Percentiles rank a stretch among this genome's conserved stretches.
Conservation (phyloP, 1,139 yeast species). For the Lodderomyces margitis region DNA sequence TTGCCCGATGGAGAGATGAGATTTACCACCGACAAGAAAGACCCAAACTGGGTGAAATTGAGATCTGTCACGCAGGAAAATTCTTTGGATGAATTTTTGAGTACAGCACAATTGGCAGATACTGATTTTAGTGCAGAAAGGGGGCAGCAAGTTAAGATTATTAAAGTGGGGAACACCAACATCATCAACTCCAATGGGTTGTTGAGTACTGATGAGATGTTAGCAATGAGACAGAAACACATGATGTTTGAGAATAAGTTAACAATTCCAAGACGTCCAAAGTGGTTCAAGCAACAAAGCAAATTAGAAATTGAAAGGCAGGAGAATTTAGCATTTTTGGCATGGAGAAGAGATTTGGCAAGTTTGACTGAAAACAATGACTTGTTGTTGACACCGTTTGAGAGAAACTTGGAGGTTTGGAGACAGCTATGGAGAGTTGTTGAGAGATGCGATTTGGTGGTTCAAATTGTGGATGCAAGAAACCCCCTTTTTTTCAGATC, state of each 20-base stretch:
- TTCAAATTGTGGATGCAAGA: constrained; percentile 97
- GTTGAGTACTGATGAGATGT: constrained; percentile 67
- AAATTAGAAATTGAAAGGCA: constrained; percentile 77
- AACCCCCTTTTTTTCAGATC: constrained; percentile 91
- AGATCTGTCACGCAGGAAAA: constrained; percentile 94
- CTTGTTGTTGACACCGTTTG: constrained; percentile 90
- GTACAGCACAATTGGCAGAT: constrained; percentile 93
- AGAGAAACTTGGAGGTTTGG: constrained; percentile 97
- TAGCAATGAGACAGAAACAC: constrained; percentile 61
- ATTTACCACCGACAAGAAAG: constrained; percentile 78
- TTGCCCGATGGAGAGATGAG: constrained; percentile 86
- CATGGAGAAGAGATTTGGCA: constrained; percentile 92
- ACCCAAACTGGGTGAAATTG: constrained; percentile 85
- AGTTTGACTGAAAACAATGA: constrained; percentile 78
- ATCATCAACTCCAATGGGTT: constrained; percentile 48
- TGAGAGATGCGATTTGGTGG: constrained; percentile 90
- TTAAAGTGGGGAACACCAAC: constrained; percentile 65
- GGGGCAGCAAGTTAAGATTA: constrained; percentile 78
- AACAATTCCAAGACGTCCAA: constrained; percentile 93
- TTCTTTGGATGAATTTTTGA: constrained; percentile 89
- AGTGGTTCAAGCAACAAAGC: constrained; percentile 74
- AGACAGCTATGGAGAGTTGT: constrained; percentile 98
- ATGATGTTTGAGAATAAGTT: constrained; percentile 73
- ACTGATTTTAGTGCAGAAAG: constrained; percentile 95
- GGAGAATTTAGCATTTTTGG: constrained; percentile 87